Percentiles rank a stretch among this genome's conserved stretches.
Evolutionary conservation across 768 basidiomycete genomes (phyloP).

Genomic region (Naganishia antarctica): DNA sequence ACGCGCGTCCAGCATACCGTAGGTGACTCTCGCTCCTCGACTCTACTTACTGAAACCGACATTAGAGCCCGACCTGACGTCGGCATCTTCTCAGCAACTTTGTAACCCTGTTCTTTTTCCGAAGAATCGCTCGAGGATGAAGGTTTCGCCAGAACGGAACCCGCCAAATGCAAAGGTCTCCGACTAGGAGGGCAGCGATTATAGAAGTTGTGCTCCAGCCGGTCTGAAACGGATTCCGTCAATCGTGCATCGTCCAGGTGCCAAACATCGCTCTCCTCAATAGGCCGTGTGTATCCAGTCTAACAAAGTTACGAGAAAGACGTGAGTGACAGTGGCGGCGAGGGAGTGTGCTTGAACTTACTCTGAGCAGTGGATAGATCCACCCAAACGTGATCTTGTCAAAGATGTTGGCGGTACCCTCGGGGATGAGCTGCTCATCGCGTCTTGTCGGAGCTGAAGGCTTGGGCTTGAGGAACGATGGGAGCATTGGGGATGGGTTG

Average conservation of each 20-base stretch:
- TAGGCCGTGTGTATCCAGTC: constrained; percentile 26
- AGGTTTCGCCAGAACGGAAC: not conserved
- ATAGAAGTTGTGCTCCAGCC: constrained; percentile 23
- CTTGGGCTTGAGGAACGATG: constrained; percentile 7
- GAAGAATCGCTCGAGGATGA: not conserved
- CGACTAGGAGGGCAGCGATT: constrained; percentile 18
- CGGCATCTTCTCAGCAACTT: not conserved
- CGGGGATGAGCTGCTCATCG: constrained; percentile 22
- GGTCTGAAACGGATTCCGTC: constrained; percentile 11
- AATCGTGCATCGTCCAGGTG: constrained; percentile 23
- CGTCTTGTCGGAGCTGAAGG: not conserved
- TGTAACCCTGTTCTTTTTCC: not conserved
- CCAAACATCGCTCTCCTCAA: constrained; percentile 28
- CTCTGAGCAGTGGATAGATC: constrained; percentile 21
- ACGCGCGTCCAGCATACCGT: not conserved
- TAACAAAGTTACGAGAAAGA: not conserved
- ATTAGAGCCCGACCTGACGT: not conserved
- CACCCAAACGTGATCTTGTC: constrained; percentile 23
- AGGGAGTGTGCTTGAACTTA: not conserved
- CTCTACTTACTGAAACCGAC: no score
- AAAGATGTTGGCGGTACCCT: constrained; percentile 17
- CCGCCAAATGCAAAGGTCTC: not conserved
- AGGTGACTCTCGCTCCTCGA: not conserved
- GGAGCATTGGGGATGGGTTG: not conserved
- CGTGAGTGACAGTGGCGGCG: not conserved